Evolutionary conservation across 1,284 basidiomycete species (phyloP).

Genomic region (Ganoderma leucocontextum): DNA sequence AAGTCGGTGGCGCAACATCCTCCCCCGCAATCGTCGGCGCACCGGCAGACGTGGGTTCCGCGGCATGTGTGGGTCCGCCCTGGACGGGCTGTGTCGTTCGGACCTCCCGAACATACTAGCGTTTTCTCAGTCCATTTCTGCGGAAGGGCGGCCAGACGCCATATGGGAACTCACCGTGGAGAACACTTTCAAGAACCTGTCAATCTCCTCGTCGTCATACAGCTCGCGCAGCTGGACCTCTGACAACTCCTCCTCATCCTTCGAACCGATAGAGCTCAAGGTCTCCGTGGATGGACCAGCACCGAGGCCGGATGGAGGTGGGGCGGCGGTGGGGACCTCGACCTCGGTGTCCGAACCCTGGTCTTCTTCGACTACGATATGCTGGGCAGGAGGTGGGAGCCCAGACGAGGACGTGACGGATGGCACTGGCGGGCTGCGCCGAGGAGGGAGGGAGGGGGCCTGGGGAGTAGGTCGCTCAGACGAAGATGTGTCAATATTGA

Average conservation of each 20-base stretch:
- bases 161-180: constrained; percentile 52
- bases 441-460: neutral
- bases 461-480: neutral
- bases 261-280: neutral
- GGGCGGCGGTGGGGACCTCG: neutral
- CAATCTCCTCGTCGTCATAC: constrained; percentile 71
- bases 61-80: neutral
- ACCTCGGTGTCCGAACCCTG: constrained; percentile 10
- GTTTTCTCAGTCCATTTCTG: neutral
- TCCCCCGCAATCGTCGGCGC: constrained; percentile 9
- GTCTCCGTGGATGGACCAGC: constrained; percentile 13
- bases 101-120: constrained; percentile 69
- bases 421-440: neutral
- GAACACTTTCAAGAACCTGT: constrained; percentile 64
- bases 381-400: neutral
- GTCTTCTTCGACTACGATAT: neutral
- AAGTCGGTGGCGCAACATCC: neutral
- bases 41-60: constrained; percentile 16
- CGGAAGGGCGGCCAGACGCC: neutral
- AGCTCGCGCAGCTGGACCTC: constrained; percentile 57
- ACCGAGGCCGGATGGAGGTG: neutral
- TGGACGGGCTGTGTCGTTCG: constrained; percentile 40
- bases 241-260: constrained; percentile 39
- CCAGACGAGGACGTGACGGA: neutral
- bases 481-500: neutral